These are phyloP conservation scores for Tetrastigma voinierianum DNA, from an alignment of 164 flowering plant genomes.

Conservation along the genomic window DNA sequence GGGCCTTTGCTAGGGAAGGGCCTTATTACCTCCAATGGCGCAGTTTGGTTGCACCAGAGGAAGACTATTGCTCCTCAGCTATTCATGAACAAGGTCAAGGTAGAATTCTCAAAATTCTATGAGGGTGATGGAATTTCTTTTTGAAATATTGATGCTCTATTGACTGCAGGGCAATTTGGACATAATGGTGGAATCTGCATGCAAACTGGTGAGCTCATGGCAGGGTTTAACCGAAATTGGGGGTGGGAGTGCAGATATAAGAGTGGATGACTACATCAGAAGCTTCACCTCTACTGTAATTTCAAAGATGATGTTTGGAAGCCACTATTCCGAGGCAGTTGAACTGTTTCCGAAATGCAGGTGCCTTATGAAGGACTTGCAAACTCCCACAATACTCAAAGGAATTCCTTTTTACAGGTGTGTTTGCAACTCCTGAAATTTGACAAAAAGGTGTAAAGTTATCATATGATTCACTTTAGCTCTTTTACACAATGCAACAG, in stretches of 20 bases:
- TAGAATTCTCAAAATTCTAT: neutral
- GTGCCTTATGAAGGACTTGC: slow-evolving; percentile 9
- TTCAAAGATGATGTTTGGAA: slow-evolving; percentile 11
- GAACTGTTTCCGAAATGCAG: slow-evolving; percentile 12
- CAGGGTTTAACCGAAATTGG: neutral
- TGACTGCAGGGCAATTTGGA: slow-evolving; percentile 2
- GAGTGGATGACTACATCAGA: slow-evolving; percentile 13
- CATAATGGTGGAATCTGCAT: slow-evolving; percentile 8
- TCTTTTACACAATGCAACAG: too few relatives aligned
- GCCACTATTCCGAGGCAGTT: slow-evolving; percentile 5
- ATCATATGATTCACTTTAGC: too few relatives aligned
- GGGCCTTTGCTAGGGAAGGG: slow-evolving; percentile 15
- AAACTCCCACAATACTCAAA: slow-evolving; percentile 14
- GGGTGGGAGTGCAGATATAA: slow-evolving; percentile 9
- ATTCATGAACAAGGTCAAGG: slow-evolving; percentile 12
- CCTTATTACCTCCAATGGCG: slow-evolving; percentile 10
- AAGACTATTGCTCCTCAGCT: slow-evolving; percentile 13
- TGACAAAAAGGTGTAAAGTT: too few relatives aligned
- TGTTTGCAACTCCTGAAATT: neutral
- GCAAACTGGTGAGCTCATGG: slow-evolving; percentile 7
- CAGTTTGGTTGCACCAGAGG: slow-evolving; percentile 13
- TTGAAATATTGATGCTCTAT: neutral
- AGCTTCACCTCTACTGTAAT: slow-evolving; percentile 12
- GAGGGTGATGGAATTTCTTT: neutral
- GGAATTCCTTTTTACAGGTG: slow-evolving; percentile 12